phyloP scores from a whole-genome alignment of 192 early-diverging fungal genomes.

The Pilaira anomala region DNA sequence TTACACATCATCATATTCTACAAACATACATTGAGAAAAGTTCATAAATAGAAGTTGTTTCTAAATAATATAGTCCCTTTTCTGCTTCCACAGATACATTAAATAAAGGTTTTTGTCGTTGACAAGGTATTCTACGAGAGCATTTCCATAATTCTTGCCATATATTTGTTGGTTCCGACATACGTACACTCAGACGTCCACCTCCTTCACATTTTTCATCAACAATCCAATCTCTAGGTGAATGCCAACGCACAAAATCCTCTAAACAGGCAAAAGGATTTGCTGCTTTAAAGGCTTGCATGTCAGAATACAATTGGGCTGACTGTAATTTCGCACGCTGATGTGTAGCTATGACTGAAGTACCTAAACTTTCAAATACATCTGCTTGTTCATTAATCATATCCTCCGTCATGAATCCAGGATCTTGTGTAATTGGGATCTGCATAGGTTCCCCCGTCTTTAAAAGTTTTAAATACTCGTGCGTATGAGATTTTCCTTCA shows the following conservation, averaged over 20 bases:
- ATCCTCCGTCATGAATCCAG: conserved; percentile 84
- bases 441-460: conserved; percentile 61
- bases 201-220: conserved; percentile 36
- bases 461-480: conserved; percentile 24
- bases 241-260: conserved; percentile 95
- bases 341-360: conserved; percentile 65
- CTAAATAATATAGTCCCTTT: conserved; percentile 71
- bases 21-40: conserved; percentile 50
- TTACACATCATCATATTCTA: background rate
- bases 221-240: conserved; percentile 89
- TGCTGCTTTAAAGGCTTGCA: conserved; percentile 93
- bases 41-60: conserved; percentile 51
- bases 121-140: conserved; percentile 56
- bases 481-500: conserved; percentile 47
- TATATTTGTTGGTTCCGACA: conserved; percentile 76
- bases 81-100: conserved; percentile 72
- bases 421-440: conserved; percentile 68
- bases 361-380: conserved; percentile 74
- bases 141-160: conserved; percentile 86
- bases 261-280: conserved; percentile 75
- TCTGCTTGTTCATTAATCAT: conserved; percentile 80
- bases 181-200: conserved; percentile 67
- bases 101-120: conserved; percentile 77
- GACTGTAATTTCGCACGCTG: conserved; percentile 77
- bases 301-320: conserved; percentile 73